These are phyloP conservation scores for Puccinia triticina DNA, from an alignment of 1,284 basidiomycete genomes.

Conservation along the genomic window DNA sequence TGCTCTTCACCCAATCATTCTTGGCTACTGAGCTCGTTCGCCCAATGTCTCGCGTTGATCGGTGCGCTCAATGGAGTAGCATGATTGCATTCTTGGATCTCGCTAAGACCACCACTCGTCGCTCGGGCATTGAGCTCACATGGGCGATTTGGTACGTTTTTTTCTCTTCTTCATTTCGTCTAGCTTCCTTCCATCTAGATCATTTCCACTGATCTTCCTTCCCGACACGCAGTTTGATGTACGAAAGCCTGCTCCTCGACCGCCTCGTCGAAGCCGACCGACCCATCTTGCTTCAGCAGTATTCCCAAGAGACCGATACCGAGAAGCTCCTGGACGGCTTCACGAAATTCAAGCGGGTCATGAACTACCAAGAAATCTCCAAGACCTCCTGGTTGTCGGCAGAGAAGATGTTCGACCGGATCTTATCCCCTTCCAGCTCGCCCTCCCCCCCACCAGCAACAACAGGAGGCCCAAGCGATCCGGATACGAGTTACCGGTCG, in stretches of 20 bases:
- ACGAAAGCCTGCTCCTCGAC: conserved; percentile 35
- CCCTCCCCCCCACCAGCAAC: neutral
- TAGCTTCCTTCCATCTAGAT: too few relatives aligned
- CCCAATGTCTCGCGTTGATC: neutral
- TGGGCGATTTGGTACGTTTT: conserved; percentile 41
- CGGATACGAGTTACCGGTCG: neutral
- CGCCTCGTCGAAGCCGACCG: conserved; percentile 30
- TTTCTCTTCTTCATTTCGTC: neutral
- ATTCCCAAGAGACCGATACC: conserved; percentile 28
- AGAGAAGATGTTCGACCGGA: conserved; percentile 20
- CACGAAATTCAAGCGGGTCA: conserved; percentile 32
- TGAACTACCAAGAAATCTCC: conserved; percentile 34
- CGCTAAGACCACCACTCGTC: conserved; percentile 30
- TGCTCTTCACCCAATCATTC: conserved; percentile 46
- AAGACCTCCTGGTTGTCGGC: conserved; percentile 17
- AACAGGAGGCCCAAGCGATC: neutral
- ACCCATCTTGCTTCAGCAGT: conserved; percentile 19
- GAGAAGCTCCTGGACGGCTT: conserved; percentile 29
- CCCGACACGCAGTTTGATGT: conserved; percentile 20
- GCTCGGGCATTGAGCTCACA: conserved; percentile 36
- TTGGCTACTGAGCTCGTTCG: conserved; percentile 25
- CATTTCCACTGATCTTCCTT: neutral
- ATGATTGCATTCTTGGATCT: conserved; percentile 27
- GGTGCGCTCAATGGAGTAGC: conserved; percentile 32
- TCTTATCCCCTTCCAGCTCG: neutral